Percentiles rank a stretch among this genome's conserved stretches.
Conservation (phyloP, 2,329 filamentous ascomycete genomes). For the Colletotrichum abscissum region DNA sequence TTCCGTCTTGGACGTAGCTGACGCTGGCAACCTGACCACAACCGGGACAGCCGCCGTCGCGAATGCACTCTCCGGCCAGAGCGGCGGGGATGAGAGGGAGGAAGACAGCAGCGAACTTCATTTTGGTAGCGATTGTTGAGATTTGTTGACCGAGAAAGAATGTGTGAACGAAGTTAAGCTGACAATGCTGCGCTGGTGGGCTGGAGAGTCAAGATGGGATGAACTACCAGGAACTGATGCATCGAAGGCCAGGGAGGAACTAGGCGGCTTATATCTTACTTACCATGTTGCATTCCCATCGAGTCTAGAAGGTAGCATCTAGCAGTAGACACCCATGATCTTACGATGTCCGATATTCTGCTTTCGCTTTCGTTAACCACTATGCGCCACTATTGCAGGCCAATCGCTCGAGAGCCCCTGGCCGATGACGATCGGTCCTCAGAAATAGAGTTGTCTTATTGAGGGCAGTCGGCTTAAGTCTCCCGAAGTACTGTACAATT, state of each 20-base stretch:
- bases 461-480: background rate
- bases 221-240: background rate
- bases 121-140: background rate
- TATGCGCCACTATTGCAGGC: background rate
- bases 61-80: constrained; percentile 1
- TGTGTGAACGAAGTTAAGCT: background rate
- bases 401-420: background rate
- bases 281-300: background rate
- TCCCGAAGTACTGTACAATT: background rate
- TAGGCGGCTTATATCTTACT: background rate
- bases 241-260: background rate
- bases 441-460: background rate
- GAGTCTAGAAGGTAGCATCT: background rate
- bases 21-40: constrained; percentile 4
- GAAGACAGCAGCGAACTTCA: constrained; percentile 7
- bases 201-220: background rate
- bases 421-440: too few species aligned
- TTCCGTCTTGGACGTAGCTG: constrained; percentile 2
- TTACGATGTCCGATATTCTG: background rate
- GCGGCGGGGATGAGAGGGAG: constrained; percentile 1
- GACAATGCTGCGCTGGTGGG: background rate
- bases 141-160: background rate
- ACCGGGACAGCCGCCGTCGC: constrained; percentile 5
- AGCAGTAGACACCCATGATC: background rate
- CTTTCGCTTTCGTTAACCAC: background rate